Percentiles rank a stretch among this genome's conserved stretches.
phyloP scores from a whole-genome alignment of 306 rosid genomes.

The Dalbergia cochinchinensis region DNA sequence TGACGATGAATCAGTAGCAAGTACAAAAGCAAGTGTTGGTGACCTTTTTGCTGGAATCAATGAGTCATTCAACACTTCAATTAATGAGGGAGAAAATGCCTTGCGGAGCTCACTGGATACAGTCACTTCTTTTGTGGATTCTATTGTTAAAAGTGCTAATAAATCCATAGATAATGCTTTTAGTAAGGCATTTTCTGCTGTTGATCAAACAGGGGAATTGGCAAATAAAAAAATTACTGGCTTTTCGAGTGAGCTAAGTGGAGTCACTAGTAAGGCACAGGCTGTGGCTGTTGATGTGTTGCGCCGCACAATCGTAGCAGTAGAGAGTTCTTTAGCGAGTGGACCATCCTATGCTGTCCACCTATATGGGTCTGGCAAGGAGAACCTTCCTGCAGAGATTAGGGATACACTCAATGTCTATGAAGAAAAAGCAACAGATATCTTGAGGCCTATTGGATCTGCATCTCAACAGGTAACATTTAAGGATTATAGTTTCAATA shows the following conservation, averaged over 20 bases:
- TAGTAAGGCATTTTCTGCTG: conserved; percentile 61
- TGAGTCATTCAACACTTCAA: conserved; percentile 61
- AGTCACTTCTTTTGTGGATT: conserved; percentile 59
- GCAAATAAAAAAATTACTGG: conserved; percentile 61
- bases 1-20: conserved; percentile 54
- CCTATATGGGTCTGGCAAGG: conserved; percentile 81
- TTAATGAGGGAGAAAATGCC: conserved; percentile 63
- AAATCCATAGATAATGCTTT: conserved; percentile 65
- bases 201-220: conserved; percentile 71
- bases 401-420: conserved; percentile 67
- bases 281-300: conserved; percentile 66
- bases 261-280: conserved; percentile 65
- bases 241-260: conserved; percentile 68
- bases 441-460: conserved; percentile 67
- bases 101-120: conserved; percentile 67
- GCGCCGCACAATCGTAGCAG: conserved; percentile 63
- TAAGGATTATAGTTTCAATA: conserved; percentile 21
- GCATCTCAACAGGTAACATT: conserved; percentile 73
- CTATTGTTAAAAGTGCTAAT: conserved; percentile 60
- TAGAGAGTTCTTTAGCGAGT: conserved; percentile 71
- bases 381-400: conserved; percentile 72
- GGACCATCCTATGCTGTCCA: conserved; percentile 70
- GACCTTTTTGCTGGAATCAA: conserved; percentile 56
- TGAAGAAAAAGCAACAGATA: conserved; percentile 68
- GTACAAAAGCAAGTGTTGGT: conserved; percentile 59